phyloP scores from a whole-genome alignment of 2,329 filamentous ascomycete genomes.

The Penicillium fuscoglaucum region DNA sequence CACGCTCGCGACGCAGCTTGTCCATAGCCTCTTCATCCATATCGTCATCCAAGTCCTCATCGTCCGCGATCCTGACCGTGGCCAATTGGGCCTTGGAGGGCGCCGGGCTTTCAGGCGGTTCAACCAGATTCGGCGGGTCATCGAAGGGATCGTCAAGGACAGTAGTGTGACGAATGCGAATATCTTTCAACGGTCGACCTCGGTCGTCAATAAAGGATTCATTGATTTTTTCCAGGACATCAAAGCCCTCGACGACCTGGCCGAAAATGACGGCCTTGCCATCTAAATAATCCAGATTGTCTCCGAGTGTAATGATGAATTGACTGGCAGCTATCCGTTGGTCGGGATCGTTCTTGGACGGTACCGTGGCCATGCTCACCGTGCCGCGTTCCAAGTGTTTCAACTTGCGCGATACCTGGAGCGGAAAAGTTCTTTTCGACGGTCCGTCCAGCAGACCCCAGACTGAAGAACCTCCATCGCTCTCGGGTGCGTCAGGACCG shows the following conservation, averaged over 20 bases:
- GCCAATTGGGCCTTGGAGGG: constrained; percentile 84
- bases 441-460: constrained; percentile 78
- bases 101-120: constrained; percentile 75
- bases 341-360: constrained; percentile 73
- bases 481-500: constrained; percentile 77
- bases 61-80: constrained; percentile 87
- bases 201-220: constrained; percentile 81
- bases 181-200: constrained; percentile 87
- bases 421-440: constrained; percentile 73
- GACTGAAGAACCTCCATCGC: constrained; percentile 89
- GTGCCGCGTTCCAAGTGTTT: constrained; percentile 88
- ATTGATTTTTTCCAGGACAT: constrained; percentile 91
- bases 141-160: constrained; percentile 89
- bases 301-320: constrained; percentile 88
- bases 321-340: constrained; percentile 82
- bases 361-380: constrained; percentile 95
- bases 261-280: constrained; percentile 94
- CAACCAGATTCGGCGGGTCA: constrained; percentile 73
- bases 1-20: constrained; percentile 76
- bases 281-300: constrained; percentile 86
- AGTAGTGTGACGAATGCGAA: constrained; percentile 89
- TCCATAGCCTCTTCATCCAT: constrained; percentile 80
- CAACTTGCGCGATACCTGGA: constrained; percentile 81
- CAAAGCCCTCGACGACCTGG: constrained; percentile 93
- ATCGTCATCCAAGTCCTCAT: constrained; percentile 76